Percentiles rank a stretch among this genome's conserved stretches.
Evolutionary conservation across 805 yeast genomes (phyloP).

Genomic region (Pichia heedii): DNA sequence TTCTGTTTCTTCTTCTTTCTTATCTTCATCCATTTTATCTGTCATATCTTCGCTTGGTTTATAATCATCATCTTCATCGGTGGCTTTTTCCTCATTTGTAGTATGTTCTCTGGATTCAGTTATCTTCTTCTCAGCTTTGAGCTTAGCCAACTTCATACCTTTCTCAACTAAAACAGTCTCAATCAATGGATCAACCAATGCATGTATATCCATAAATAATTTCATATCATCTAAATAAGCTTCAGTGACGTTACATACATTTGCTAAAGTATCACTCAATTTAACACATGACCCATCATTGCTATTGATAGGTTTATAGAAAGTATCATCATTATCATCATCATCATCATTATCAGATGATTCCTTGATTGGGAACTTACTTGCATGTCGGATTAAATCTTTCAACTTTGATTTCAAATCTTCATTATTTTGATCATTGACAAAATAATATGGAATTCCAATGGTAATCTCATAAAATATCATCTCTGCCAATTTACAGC

Average conservation of each 20-base stretch:
- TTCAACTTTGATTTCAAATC: conserved; percentile 28
- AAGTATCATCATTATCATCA: conserved; percentile 12
- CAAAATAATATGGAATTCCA: conserved; percentile 48
- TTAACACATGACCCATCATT: not conserved
- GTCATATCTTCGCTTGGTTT: not conserved
- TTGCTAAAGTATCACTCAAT: conserved; percentile 2
- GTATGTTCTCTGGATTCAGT: not conserved
- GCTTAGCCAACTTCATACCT: not conserved
- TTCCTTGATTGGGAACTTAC: conserved; percentile 11
- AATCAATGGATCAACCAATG: conserved; percentile 13
- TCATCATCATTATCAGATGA: not conserved
- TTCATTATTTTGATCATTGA: conserved; percentile 19
- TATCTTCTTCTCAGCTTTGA: not conserved
- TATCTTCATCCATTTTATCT: not conserved
- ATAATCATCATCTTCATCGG: not conserved
- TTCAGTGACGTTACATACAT: conserved; percentile 39
- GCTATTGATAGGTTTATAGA: conserved; percentile 32
- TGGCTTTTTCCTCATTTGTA: not conserved
- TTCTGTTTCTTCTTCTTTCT: conserved; percentile 6
- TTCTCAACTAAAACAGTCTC: conserved; percentile 9
- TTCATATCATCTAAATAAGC: conserved; percentile 32
- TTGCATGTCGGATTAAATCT: conserved; percentile 39
- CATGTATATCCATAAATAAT: conserved; percentile 31
- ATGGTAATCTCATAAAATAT: conserved; percentile 53
- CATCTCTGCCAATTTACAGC: conserved; percentile 60